Evolutionary conservation across 148 eudicot genomes (phyloP), one percentile per base, ranked within the genome.

Genomic region (Rhododendron griersonianum): DNA sequence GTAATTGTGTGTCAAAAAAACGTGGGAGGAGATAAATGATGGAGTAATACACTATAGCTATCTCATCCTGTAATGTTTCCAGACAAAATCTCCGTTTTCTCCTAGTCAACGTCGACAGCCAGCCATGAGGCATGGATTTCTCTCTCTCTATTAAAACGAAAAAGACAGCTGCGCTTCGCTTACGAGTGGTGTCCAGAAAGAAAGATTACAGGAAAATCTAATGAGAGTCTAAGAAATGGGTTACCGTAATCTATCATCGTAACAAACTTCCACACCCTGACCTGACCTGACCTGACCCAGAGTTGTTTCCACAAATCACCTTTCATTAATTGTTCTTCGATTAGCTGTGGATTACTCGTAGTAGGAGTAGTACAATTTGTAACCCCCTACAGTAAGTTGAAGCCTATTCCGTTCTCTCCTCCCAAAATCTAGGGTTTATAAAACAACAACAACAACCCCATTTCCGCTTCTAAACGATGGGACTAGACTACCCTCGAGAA

Each of bases 401-500:
- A 41, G 11, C 50, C 50, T 21, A 41, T 21, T 77, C 80, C 44
- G 30, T 65, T 65, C 77, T 59, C 73, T 67, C 57, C 86, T 85
- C 87, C 83, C 50, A 53, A 90, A 89, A 78, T 85, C 81, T 81
- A 89, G 88, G 84, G 86, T 79, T 86, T 81, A 61, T 61, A 37
- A 21, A 69, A 50, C 53, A 10, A 10, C 15, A 11, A 39, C 5
- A 5, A 41, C 45, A 84, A 75, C 13, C 78, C 78, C 71, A 74
- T 73, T 77, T 84, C 3, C 44, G 11, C 61, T 78, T 37, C 28
- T 41, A 67, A 30, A 71, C 63, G 37, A 71, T 84, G 65, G 65
- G 21, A 76, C 16, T 25, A 8, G 53, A 50, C 53, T 53, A 53
- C 59, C 59, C 59, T 53, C 18, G 59, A 15, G 59, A 53, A 53